phyloP scores from a whole-genome alignment of 805 yeast species.

The Yarrowia phangngaensis region DNA sequence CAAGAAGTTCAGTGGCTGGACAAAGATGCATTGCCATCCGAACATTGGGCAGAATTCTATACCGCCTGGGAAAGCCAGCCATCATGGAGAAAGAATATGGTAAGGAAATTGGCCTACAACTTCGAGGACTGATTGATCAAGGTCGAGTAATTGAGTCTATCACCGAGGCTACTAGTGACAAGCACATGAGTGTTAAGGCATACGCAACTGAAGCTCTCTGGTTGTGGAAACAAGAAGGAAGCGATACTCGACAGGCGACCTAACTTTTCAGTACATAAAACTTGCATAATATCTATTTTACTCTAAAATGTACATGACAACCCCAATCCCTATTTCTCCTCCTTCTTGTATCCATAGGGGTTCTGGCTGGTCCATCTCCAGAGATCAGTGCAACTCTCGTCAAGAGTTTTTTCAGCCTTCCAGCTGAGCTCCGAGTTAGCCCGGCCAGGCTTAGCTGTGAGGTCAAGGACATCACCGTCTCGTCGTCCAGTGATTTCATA shows the following conservation, averaged over 20 bases:
- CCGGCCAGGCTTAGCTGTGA: constrained; percentile 66
- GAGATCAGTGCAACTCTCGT: constrained; percentile 63
- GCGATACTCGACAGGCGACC: constrained; percentile 25
- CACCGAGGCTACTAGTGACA: constrained; percentile 62
- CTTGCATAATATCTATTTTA: no score
- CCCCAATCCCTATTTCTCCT: background rate
- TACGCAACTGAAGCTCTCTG: constrained; percentile 89
- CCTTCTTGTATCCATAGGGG: constrained; percentile 55
- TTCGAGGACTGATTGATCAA: constrained; percentile 70
- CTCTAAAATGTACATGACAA: no score
- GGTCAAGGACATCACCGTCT: constrained; percentile 70
- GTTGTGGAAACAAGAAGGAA: constrained; percentile 60
- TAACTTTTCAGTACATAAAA: no score
- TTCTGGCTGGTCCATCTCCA: constrained; percentile 75
- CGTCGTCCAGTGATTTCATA: constrained; percentile 64
- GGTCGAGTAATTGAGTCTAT: constrained; percentile 62
- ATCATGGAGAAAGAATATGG: constrained; percentile 39
- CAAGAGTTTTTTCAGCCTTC: constrained; percentile 54
- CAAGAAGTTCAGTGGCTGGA: constrained; percentile 74
- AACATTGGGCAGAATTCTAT: constrained; percentile 80
- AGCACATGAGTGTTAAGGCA: constrained; percentile 70
- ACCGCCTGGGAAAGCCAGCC: constrained; percentile 59
- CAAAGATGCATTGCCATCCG: constrained; percentile 86
- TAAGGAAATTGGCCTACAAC: constrained; percentile 48
- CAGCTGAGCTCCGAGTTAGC: constrained; percentile 66